A percentile compares a stretch with the other conserved stretches of the same genome.
Evolutionary conservation across 2,329 filamentous ascomycete species (phyloP).

Genomic region (Verticillium alfalfae): DNA sequence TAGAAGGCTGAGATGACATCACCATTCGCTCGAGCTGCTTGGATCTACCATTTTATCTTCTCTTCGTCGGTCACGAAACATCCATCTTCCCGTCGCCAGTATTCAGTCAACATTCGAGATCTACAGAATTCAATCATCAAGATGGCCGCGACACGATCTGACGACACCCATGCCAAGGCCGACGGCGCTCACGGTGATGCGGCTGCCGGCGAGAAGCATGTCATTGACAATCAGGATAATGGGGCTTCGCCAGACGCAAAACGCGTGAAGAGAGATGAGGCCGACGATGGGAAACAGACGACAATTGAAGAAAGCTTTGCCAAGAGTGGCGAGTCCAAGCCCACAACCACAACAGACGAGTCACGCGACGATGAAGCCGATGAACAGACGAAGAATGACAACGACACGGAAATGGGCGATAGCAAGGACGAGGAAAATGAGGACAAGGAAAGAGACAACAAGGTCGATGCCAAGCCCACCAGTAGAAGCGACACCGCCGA

Average conservation of each 20-base stretch:
- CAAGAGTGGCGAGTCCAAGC: neutral
- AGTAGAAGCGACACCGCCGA: slow-evolving; percentile 4
- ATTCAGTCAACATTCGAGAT: no score
- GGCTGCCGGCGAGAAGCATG: slow-evolving; percentile 8
- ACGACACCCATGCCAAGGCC: neutral
- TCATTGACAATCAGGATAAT: neutral
- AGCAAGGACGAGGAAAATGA: neutral
- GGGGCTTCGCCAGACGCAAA: slow-evolving; percentile 7
- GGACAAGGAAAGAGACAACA: neutral
- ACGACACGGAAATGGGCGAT: neutral
- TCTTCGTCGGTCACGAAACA: no score
- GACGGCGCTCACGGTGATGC: neutral
- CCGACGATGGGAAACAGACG: slow-evolving; percentile 1
- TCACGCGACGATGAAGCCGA: neutral
- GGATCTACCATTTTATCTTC: no score
- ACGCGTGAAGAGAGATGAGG: slow-evolving; percentile 6
- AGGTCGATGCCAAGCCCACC: neutral
- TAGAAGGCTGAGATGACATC: neutral
- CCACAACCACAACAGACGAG: neutral
- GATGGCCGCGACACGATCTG: neutral
- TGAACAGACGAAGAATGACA: neutral
- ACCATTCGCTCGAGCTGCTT: neutral
- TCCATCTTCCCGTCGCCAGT: no score
- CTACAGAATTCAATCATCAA: no score
- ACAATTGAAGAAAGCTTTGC: slow-evolving; percentile 9